These are phyloP conservation scores for Chlamydomonas incerta DNA, from an alignment of 139 green algal genomes.

Conservation along the genomic window DNA sequence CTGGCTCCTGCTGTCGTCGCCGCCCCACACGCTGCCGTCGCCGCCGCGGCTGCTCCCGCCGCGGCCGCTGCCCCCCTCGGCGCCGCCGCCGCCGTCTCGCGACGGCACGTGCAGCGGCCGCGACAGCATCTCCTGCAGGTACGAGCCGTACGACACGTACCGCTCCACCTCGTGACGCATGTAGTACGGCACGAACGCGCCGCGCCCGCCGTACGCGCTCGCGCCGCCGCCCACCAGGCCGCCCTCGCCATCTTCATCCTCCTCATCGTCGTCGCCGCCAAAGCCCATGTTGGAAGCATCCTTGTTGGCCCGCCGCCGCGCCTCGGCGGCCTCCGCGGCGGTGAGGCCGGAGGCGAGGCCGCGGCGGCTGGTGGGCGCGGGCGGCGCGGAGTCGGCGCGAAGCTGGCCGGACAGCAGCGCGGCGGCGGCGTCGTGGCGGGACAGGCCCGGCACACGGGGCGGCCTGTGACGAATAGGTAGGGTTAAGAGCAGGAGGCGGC, in stretches of 20 bases:
- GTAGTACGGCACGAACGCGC: slow-evolving; percentile 23
- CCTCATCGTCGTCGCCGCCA: not conserved
- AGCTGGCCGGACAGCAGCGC: slow-evolving; percentile 22
- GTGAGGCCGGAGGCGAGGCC: not conserved
- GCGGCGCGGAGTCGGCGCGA: not conserved
- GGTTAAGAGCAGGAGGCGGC: too few relatives aligned
- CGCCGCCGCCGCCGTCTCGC: not conserved
- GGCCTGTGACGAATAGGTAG: too few relatives aligned
- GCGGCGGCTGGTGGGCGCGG: not conserved
- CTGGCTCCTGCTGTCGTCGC: slow-evolving; percentile 13
- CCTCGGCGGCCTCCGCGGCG: not conserved
- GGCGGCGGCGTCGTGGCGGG: slow-evolving; percentile 4
- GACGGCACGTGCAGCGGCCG: slow-evolving; percentile 4
- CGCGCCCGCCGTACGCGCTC: not conserved
- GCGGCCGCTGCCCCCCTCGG: not conserved
- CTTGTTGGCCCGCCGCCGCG: too few relatives aligned
- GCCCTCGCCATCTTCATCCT: not conserved
- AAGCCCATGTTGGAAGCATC: too few relatives aligned
- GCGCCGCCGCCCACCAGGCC: not conserved
- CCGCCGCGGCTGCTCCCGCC: not conserved
- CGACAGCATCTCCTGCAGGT: slow-evolving; percentile 38
- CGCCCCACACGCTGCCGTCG: not conserved
- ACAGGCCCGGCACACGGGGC: slow-evolving; percentile 1
- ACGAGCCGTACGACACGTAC: slow-evolving; percentile 28
- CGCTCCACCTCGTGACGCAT: not conserved